Evolutionary conservation across 768 basidiomycete genomes (phyloP).

Genomic region (Russula sp.): DNA sequence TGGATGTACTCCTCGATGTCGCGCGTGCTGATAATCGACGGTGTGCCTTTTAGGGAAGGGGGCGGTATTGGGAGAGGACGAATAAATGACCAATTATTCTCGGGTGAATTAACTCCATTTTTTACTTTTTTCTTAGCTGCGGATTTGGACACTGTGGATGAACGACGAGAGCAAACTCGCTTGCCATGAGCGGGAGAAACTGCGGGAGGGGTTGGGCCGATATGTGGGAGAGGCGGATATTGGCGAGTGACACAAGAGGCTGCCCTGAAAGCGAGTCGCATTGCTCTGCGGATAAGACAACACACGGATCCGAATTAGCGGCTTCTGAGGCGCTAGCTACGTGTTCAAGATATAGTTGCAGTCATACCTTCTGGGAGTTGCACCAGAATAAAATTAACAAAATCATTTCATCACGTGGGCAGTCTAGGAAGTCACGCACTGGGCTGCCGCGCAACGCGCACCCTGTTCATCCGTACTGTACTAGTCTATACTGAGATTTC

Average conservation of each 20-base stretch:
- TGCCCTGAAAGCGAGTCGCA: not conserved
- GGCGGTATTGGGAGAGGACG: constrained; percentile 4
- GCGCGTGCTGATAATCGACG: not conserved
- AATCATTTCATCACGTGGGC: not conserved
- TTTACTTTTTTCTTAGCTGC: not conserved
- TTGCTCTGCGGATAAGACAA: not conserved
- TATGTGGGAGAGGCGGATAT: not conserved
- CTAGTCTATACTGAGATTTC: not conserved
- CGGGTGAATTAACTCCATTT: no score
- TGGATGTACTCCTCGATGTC: constrained; percentile 8
- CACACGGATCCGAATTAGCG: not conserved
- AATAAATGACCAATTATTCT: not conserved
- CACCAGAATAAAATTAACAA: no score
- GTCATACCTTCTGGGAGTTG: no score
- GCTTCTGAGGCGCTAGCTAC: not conserved
- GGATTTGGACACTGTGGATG: not conserved
- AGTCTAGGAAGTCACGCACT: no score
- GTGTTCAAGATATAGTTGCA: not conserved
- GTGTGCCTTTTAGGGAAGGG: not conserved
- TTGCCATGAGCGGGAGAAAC: not conserved
- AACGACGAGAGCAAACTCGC: not conserved
- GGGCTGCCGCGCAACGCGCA: no score
- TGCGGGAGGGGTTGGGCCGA: not conserved
- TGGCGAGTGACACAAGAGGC: not conserved
- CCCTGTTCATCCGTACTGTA: not conserved